Evolutionary conservation across 768 basidiomycete genomes (phyloP), one percentile per base, ranked within the genome.

Genomic region (Phlebiopsis gigantea): DNA sequence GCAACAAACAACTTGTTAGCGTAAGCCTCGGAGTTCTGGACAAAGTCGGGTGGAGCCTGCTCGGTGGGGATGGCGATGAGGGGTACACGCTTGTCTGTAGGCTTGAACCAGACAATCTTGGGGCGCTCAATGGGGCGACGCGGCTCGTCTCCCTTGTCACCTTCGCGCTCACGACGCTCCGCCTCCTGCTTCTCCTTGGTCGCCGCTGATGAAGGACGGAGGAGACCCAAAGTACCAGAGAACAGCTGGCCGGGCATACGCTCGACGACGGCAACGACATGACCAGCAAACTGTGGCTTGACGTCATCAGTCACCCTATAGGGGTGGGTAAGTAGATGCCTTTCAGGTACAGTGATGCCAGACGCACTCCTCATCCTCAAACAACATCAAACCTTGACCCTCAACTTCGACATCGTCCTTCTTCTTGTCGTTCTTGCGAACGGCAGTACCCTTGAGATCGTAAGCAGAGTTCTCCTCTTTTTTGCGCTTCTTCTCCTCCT

Each of bases 31-130:
- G 95, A 87, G 68, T 92, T 91, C 71, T 96, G 92, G 45, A 99
- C 86, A 68, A 99, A 99, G 71, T 98, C 95, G 17, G 80, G 81
- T 5, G 97, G 97, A 0, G 97, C 96, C 72, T 99, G 97, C 66
- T 99, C 97, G 6, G 97, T 98, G 7, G 95, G 96, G 60, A 99
- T 99, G 55, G 97, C 97, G 66, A 99, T 98, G 42, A 98, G 80
- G 44, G 97, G 97, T 1, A 99, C 97, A 56, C 97, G 90, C 72
- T 99, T 99, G 77, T 98, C 95, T 25, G 96, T 98, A 4, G 97
- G 97, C 75, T 98, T 96, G 81, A 99, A 98, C 97, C 97, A 99
- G 46, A 99, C 95, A 62, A 99, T 99, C 79, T 98, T 98, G 61
- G 96, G 96, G 41, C 95, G 86, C 69, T 94, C 92, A 44, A 88